Evolutionary conservation across 345 rosid species (phyloP), one percentile per base, ranked within the genome.

Genomic region (Syzygium jambos): DNA sequence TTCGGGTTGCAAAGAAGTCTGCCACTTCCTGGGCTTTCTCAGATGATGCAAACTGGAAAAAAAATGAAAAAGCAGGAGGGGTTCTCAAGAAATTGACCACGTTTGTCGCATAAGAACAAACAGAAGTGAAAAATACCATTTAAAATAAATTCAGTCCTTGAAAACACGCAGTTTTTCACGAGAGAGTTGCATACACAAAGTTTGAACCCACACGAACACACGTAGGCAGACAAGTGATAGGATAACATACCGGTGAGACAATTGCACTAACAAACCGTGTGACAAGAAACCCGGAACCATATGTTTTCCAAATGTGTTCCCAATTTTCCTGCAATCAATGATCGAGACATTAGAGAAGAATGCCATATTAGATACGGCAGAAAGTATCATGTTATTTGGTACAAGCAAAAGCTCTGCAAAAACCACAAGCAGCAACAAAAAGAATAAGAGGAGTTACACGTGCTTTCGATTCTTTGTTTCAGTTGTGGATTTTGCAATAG

Each of bases 201-300:
- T 30, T 68, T 16, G 78, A 30, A 65, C 78, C 43, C 43, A 4
- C 78, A 65, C 22, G 5, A 65, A 65, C 78, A 30, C 78, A 68
- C 10, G 34, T 15, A 2, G 85, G n/a, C 52, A 53, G 84, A 87
- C 85, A 15, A 52, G 21, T 46, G 30, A 51, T 53, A 88, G 38
- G 41, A 53, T 78, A 92, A 78, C 80, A 34, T 86, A 98, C 99
- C 96, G 95, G 96, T 15, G 99, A 96, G 88, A 98, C 98, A 78
- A 93, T 86, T 84, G 93, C 87, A 52, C 95, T 91, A 89, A 98
- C 89, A 89, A 98, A 95, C 84, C 96, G 97, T 15, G 98, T 92
- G 29, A 96, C 53, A 17, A 98, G 93, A 87, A 93, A 94, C 86
- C 99, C 98, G 7, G 95, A 92, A 56, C 99, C 99, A 92, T 93